These are phyloP conservation scores for Sonneratia caseolaris DNA, from an alignment of 345 rosid species.

Conservation along the genomic window DNA sequence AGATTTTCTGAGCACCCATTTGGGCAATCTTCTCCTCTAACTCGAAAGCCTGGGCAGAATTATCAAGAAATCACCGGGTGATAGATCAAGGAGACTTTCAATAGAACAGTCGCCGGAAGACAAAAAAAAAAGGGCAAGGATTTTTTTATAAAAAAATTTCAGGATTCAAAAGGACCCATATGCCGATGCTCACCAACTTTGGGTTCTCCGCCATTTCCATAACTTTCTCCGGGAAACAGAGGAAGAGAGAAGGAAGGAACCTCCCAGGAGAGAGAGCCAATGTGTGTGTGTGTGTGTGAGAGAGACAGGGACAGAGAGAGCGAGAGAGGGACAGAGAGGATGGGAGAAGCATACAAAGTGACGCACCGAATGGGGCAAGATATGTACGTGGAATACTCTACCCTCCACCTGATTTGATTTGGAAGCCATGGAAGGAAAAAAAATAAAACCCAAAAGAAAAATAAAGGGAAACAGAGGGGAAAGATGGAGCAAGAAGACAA, in stretches of 20 bases:
- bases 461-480: background rate
- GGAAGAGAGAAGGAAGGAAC: background rate
- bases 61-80: background rate
- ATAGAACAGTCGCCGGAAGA: constrained; percentile 15
- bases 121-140: background rate
- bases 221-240: constrained; percentile 17
- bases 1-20: constrained; percentile 20
- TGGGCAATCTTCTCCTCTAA: constrained; percentile 12
- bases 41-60: constrained; percentile 7
- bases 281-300: background rate
- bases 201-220: constrained; percentile 43
- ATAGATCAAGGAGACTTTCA: constrained; percentile 7
- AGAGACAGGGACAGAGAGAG: constrained; percentile 3
- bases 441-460: background rate
- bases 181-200: constrained; percentile 34
- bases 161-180: constrained; percentile 10
- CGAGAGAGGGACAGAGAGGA: background rate
- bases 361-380: constrained; percentile 21
- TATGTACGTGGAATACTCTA: background rate
- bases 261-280: background rate
- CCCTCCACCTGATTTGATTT: constrained; percentile 13
- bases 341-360: constrained; percentile 3
- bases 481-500: background rate
- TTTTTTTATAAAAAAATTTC: background rate
- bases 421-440: background rate